phyloP scores from a whole-genome alignment of 768 basidiomycete species.

The Macrolepiota dolichaula region DNA sequence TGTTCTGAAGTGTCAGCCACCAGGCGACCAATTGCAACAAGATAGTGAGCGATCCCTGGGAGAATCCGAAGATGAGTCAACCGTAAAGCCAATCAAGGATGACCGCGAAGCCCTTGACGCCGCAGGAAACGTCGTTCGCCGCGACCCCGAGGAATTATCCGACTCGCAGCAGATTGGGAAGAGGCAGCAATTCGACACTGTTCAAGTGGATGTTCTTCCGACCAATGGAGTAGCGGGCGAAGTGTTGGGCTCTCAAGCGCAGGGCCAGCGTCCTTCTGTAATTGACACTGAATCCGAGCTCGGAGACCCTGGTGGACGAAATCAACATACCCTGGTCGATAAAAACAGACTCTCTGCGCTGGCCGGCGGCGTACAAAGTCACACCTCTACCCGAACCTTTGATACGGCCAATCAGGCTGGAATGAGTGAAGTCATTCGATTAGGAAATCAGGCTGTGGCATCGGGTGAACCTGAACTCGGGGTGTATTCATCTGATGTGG shows the following conservation, averaged over 20 bases:
- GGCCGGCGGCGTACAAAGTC: slow-evolving; percentile 6
- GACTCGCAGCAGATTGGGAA: background rate
- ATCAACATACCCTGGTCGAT: background rate
- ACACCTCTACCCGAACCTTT: slow-evolving; percentile 4
- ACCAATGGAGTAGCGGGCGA: background rate
- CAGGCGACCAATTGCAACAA: background rate
- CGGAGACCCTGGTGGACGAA: slow-evolving; percentile 7
- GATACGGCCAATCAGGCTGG: background rate
- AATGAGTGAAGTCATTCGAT: background rate
- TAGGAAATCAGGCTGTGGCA: background rate
- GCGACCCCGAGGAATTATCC: background rate
- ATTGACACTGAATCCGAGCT: slow-evolving; percentile 6
- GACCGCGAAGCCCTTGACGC: background rate
- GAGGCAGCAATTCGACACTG: background rate
- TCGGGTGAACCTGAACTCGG: background rate
- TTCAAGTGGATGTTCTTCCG: background rate
- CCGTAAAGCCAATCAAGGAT: background rate
- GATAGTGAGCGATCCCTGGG: background rate
- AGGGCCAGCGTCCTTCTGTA: background rate
- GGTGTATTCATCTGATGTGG: background rate
- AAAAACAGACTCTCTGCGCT: background rate
- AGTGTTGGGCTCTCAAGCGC: background rate
- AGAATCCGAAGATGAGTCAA: background rate
- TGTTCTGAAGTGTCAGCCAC: slow-evolving; percentile 14
- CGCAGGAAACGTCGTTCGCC: background rate